phyloP scores from a whole-genome alignment of 805 yeast species.

The Wickerhamomyces sydowiorum region DNA sequence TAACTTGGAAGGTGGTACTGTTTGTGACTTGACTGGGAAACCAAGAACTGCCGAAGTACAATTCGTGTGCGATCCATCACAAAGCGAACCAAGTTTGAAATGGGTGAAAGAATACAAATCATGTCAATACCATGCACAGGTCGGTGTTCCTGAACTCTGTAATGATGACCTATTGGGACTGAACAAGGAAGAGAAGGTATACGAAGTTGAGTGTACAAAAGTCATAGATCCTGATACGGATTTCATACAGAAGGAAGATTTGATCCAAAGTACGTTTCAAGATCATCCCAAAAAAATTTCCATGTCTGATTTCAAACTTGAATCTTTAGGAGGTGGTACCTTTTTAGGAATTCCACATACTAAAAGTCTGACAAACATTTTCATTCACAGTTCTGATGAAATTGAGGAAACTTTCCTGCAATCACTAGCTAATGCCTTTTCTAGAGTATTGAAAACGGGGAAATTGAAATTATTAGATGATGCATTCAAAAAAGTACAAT shows the following conservation, averaged over 20 bases:
- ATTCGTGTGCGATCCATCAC: conserved; percentile 16
- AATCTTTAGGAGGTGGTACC: background rate
- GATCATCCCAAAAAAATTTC: background rate
- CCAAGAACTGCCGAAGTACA: conserved; percentile 18
- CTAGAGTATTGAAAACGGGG: background rate
- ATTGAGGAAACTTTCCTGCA: background rate
- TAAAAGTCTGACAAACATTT: background rate
- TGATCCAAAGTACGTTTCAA: background rate
- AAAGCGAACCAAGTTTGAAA: conserved; percentile 1
- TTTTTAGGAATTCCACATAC: background rate
- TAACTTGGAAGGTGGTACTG: conserved; percentile 12
- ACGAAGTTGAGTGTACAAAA: conserved; percentile 2
- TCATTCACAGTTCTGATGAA: background rate
- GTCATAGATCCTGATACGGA: background rate
- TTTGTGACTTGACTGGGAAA: conserved; percentile 21
- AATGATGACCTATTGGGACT: conserved; percentile 13
- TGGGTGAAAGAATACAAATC: conserved; percentile 16
- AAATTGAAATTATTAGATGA: too few relatives aligned
- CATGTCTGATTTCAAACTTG: background rate
- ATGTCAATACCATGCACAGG: conserved; percentile 17
- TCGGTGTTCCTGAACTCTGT: conserved; percentile 18
- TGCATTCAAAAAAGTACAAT: too few relatives aligned
- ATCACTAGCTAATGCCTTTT: background rate
- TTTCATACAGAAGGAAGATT: background rate
- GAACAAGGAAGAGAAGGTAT: background rate